Evolutionary conservation across 495 filamentous ascomycete species (phyloP).

Genomic region (Apodospora peruviana): DNA sequence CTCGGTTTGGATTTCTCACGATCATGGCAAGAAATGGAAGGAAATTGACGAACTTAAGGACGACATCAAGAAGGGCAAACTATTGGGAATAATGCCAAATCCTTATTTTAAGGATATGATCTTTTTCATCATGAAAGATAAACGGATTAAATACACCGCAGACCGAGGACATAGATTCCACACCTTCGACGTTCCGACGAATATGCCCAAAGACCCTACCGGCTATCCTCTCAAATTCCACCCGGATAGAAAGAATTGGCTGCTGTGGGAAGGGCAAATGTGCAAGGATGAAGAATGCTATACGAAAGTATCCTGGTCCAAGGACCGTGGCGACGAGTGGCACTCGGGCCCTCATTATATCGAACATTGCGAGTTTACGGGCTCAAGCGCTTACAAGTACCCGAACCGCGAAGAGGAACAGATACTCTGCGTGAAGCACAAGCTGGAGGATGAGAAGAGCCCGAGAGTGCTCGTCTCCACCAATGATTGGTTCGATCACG

Average conservation of each 20-base stretch:
- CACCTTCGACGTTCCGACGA: slow-evolving; percentile 54
- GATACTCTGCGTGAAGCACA: slow-evolving; percentile 74
- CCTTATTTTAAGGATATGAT: slow-evolving; percentile 72
- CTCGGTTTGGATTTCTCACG: slow-evolving; percentile 63
- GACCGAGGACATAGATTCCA: slow-evolving; percentile 66
- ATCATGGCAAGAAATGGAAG: slow-evolving; percentile 83
- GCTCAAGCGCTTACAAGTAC: slow-evolving; percentile 60
- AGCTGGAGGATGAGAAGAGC: slow-evolving; percentile 56
- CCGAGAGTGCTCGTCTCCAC: slow-evolving; percentile 66
- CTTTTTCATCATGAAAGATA: slow-evolving; percentile 70
- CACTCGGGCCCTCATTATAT: slow-evolving; percentile 59
- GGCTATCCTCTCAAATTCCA: slow-evolving; percentile 69
- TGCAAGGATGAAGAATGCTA: slow-evolving; percentile 58
- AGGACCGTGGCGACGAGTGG: slow-evolving; percentile 75
- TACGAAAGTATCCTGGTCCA: slow-evolving; percentile 61
- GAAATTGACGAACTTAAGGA: slow-evolving; percentile 49
- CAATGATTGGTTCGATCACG: slow-evolving; percentile 65
- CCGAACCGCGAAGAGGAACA: slow-evolving; percentile 56
- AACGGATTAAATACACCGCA: slow-evolving; percentile 69
- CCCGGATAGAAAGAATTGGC: slow-evolving; percentile 70
- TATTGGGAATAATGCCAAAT: slow-evolving; percentile 68
- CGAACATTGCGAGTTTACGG: slow-evolving; percentile 75
- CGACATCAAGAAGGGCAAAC: slow-evolving; percentile 55
- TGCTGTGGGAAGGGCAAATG: slow-evolving; percentile 79
- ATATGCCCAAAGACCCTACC: slow-evolving; percentile 15